Evolutionary conservation across 2,329 filamentous ascomycete genomes (phyloP).

Genomic region (Stemphylium vesicarium): DNA sequence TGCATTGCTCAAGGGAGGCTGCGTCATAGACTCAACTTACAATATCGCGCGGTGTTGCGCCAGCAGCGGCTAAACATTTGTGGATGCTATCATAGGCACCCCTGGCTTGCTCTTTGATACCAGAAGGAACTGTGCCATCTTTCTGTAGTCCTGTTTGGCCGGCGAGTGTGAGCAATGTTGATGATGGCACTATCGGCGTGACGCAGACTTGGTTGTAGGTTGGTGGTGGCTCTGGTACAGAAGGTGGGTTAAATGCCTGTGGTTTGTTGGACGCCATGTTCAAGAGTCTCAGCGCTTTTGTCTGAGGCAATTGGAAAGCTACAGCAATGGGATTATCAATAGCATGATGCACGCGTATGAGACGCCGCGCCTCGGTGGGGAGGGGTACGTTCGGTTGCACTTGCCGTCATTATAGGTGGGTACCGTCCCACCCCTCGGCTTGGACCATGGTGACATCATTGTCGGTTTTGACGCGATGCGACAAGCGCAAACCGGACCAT

Average conservation of each 20-base stretch:
- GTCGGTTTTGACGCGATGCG: conserved; percentile 1
- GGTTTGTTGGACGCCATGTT: conserved; percentile 30
- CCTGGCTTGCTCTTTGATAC: conserved; percentile 36
- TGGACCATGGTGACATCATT: conserved; percentile 11
- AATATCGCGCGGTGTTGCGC: conserved; percentile 45
- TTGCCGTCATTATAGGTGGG: conserved; percentile 5
- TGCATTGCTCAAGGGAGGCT: too few species aligned
- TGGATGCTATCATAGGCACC: conserved; percentile 37
- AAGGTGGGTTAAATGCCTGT: conserved; percentile 37
- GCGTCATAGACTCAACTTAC: not conserved
- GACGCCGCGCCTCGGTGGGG: not conserved
- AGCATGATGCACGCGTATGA: not conserved
- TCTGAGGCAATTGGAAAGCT: not conserved
- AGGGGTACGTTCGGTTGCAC: conserved; percentile 6
- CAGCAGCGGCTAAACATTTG: conserved; percentile 35
- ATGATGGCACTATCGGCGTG: conserved; percentile 38
- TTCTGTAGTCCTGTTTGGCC: conserved; percentile 36
- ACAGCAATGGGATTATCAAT: not conserved
- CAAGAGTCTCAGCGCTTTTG: not conserved
- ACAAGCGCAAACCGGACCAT: not conserved
- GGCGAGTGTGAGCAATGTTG: conserved; percentile 42
- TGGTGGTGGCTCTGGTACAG: conserved; percentile 33
- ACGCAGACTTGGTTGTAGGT: conserved; percentile 42
- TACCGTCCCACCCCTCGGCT: not conserved
- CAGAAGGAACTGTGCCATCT: conserved; percentile 17